Evolutionary conservation across 2,329 filamentous ascomycete species (phyloP), one percentile per base, ranked within the genome.

Genomic region (Penicillium griseofulvum): DNA sequence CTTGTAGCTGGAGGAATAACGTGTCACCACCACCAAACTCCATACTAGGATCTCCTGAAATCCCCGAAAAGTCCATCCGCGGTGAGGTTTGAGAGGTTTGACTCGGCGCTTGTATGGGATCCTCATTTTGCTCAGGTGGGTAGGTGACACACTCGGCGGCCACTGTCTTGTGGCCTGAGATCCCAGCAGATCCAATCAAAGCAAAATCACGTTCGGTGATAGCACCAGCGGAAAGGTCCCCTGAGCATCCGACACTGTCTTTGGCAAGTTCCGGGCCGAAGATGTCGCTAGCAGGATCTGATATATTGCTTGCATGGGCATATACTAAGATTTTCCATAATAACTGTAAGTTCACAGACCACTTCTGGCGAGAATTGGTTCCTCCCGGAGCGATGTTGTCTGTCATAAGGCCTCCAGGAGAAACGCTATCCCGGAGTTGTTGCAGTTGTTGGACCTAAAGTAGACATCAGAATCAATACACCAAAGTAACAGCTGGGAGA

Each of bases 261-360:
- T 57, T 60, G n/a, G 53, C 46, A 44, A 57, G 55, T 41, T 55
- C 54, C 24, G 61, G 50, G 5, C 63, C 55, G 29, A 67, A 60
- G 43, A 66, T 64, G 46, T 64, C 62, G 10, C 38, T 41, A 6
- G 43, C 31, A 47, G 50, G 45, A 48, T 58, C 47, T 7, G 50
- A 48, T n/a, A 54, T 55, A 29, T 66, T 65, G 19, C 68, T 72
- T 0, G 72, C 71, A 29, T 65, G 66, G 22, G 72, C 68, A 57
- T 74, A 76, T 14, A 74, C 64, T 5, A 76, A 59, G 5, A 76
- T 65, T 29, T 74, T 66, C 70, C 71, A 73, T 1, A 76, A 62
- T 1, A 76, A 59, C 19, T 70, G 66, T 5, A 66, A 61, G 47
- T 76, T 70, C 12, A 74, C 71, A 2, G 72, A 70, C 66, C 66